Evolutionary conservation across 1,139 yeast genomes (phyloP).

Genomic region (Geotrichum reessii): DNA sequence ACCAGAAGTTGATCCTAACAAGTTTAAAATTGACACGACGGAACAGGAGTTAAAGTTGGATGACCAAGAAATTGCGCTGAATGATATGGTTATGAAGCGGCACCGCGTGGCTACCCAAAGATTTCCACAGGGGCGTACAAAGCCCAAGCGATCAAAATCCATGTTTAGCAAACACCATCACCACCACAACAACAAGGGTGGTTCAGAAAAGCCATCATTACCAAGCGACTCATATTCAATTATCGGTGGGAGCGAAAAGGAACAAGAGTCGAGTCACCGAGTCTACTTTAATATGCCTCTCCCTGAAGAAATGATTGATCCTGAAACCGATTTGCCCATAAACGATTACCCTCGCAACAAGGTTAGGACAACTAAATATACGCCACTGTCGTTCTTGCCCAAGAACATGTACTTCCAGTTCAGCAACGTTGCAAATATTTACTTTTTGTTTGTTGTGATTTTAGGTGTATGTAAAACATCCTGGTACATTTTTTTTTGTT

Average conservation of each 20-base stretch:
- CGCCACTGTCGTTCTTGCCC: slow-evolving; percentile 81
- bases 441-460: slow-evolving; percentile 65
- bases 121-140: slow-evolving; percentile 62
- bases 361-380: slow-evolving; percentile 91
- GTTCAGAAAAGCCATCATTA: neutral
- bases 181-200: neutral
- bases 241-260: neutral
- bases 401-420: slow-evolving; percentile 68
- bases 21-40: neutral
- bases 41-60: neutral
- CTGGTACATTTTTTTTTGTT: neutral
- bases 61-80: neutral
- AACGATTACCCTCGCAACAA: slow-evolving; percentile 72
- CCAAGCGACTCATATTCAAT: slow-evolving; percentile 1
- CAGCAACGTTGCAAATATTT: slow-evolving; percentile 70
- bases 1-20: neutral
- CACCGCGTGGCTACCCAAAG: slow-evolving; percentile 90
- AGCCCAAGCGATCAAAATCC: slow-evolving; percentile 29
- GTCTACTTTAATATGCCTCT: slow-evolving; percentile 63
- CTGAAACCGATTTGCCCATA: slow-evolving; percentile 55
- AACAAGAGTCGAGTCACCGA: slow-evolving; percentile 12
- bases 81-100: slow-evolving; percentile 49
- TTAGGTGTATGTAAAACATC: slow-evolving; percentile 45
- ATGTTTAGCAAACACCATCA: slow-evolving; percentile 19
- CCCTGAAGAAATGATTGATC: slow-evolving; percentile 56